Percentiles rank a stretch among this genome's conserved stretches.
These are phyloP conservation scores for Yarrowia divulgata DNA, from an alignment of 805 yeast species.

Conservation along the genomic window DNA sequence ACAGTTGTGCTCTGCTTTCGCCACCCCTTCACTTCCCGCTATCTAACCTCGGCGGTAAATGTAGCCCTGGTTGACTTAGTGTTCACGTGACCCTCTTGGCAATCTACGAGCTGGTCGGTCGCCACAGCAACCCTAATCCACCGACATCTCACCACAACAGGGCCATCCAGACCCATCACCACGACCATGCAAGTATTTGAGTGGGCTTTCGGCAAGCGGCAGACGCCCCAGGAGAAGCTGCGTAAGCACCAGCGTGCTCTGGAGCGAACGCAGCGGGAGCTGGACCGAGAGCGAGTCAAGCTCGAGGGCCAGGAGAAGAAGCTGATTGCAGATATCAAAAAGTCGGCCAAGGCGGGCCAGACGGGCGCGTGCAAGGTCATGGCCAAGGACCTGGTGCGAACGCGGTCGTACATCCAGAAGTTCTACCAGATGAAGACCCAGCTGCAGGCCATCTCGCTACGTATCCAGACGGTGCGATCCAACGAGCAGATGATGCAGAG, in stretches of 20 bases:
- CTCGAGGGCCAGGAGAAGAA: constrained; percentile 92
- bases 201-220: constrained; percentile 94
- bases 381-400: constrained; percentile 93
- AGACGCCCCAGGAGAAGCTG: constrained; percentile 93
- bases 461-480: constrained; percentile 91
- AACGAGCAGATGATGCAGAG: constrained; percentile 95
- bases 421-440: constrained; percentile 94
- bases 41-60: too few relatives aligned
- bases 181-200: constrained; percentile 55
- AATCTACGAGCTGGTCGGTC: background rate
- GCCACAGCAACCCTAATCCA: constrained; percentile 36
- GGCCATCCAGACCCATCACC: constrained; percentile 15
- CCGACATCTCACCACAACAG: constrained; percentile 10
- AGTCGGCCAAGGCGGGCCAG: constrained; percentile 90
- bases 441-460: constrained; percentile 87
- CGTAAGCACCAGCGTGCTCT: constrained; percentile 95
- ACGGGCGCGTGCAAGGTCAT: constrained; percentile 89
- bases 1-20: too few relatives aligned
- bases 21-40: too few relatives aligned
- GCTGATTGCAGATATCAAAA: constrained; percentile 82
- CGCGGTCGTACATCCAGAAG: constrained; percentile 80
- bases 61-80: background rate
- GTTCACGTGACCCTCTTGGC: constrained; percentile 7
- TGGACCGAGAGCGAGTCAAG: constrained; percentile 85
- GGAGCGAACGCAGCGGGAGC: constrained; percentile 92